Base-by-base conservation (phyloP, 192 early-diverging fungal species). In the Entomortierella beljakovae region DNA sequence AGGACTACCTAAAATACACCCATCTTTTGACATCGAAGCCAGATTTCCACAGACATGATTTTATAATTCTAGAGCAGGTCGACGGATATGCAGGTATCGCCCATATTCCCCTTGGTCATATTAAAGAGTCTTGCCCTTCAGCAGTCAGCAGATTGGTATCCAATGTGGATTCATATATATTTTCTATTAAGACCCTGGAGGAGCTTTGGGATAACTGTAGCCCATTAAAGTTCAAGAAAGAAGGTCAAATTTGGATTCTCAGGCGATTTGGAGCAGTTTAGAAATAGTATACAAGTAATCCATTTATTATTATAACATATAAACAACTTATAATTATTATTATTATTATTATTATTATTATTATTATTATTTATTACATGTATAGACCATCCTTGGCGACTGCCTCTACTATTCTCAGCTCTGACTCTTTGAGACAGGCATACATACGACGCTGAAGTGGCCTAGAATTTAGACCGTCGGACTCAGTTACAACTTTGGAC, bases 1-100 rank as follows among this genome's bases (percentile, higher is more conserved):
- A 59, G 18, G 86, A 90, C 43, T 91, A 82, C 48, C 32, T 83
- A 11, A 46, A 56, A 1, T 90, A 90, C 49, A 87, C 88, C 0
- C 86, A 89, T 68, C 57, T 90, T 10, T 58, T 89, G 57, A 90
- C 90, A 0, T 56, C 71, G 18, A 59, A 57, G 25, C 88, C 88
- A 37, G 57, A 80, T 23, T 71, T 70, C 48, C 79, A 84, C 32
- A 49, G 61, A 33, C 58, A 80, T 16, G 50, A 66, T 34, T 82
- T 84, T 57, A 57, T 65, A 9, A 51, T 80, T 18, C 49, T 87
- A 29, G 66, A 84, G 53, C 57, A 67, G 35, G 71, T 84, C 2
- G 38, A 86, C 64, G 89, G 85, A n/a, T 83, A 84, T 50, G 66
- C 68, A 37, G 75, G 75, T 2, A n/a, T 79, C n/a, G 16, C 25